phyloP scores from a whole-genome alignment of 2,329 filamentous ascomycete species.

The Trichoderma lentiforme region DNA sequence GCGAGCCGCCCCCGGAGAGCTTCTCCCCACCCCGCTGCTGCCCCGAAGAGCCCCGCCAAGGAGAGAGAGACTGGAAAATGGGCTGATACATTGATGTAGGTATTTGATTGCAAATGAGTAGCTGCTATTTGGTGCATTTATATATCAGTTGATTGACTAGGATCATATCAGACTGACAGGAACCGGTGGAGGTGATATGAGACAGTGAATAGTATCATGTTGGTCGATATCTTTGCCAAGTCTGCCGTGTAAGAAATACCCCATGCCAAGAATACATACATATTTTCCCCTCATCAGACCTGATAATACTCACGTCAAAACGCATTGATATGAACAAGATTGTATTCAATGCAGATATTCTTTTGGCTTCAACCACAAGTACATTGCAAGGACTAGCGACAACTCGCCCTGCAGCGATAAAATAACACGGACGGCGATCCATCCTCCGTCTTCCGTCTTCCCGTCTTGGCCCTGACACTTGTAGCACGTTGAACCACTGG shows the following conservation, averaged over 20 bases:
- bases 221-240: no score
- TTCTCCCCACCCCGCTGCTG: neutral
- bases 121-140: neutral
- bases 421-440: neutral
- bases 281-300: neutral
- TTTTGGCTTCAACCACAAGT: neutral
- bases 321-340: neutral
- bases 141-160: neutral
- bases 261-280: neutral
- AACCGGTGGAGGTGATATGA: neutral
- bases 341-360: neutral
- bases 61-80: neutral
- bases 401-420: neutral
- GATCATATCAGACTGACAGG: neutral
- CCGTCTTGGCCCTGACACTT: neutral
- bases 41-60: conserved; percentile 8
- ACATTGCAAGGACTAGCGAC: neutral
- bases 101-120: neutral
- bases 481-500: neutral
- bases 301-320: neutral
- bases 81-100: no score
- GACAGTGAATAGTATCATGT: neutral
- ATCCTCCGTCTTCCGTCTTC: neutral
- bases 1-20: conserved; percentile 2
- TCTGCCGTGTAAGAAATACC: neutral